phyloP scores from a whole-genome alignment of 148 eudicot species.

The Heliosperma pusillum region DNA sequence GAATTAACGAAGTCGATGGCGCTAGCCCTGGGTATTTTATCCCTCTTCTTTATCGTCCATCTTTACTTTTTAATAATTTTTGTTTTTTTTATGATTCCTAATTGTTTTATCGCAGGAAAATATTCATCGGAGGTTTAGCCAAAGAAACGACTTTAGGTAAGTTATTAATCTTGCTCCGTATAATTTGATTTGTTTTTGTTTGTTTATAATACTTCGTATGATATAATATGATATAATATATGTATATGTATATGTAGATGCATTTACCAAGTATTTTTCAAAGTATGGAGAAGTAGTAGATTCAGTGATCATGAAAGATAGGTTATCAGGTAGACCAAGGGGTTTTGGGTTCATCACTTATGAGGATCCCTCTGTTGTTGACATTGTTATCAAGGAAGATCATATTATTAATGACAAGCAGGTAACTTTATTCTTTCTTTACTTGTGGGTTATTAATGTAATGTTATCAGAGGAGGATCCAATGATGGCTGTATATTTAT shows the following conservation, averaged over 20 bases:
- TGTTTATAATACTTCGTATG: too few species aligned
- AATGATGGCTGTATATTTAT: too few species aligned
- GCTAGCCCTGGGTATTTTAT: slow-evolving; percentile 64
- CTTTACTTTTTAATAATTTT: neutral
- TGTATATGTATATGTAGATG: slow-evolving; percentile 27
- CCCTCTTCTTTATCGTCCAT: neutral
- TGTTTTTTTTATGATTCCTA: neutral
- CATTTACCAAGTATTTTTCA: slow-evolving; percentile 58
- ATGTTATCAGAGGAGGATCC: too few species aligned
- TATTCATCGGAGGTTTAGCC: slow-evolving; percentile 66
- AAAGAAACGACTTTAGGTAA: slow-evolving; percentile 58
- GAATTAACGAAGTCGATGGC: slow-evolving; percentile 45
- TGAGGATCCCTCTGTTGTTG: slow-evolving; percentile 62
- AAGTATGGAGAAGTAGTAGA: slow-evolving; percentile 75
- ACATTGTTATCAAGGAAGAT: slow-evolving; percentile 51
- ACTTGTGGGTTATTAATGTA: too few species aligned
- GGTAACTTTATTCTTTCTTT: too few species aligned
- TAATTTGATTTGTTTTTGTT: too few species aligned
- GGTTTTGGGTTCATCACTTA: slow-evolving; percentile 75
- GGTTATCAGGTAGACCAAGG: slow-evolving; percentile 58
- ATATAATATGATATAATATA: too few species aligned
- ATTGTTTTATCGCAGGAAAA: slow-evolving; percentile 41
- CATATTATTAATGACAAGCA: slow-evolving; percentile 64
- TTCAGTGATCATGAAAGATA: slow-evolving; percentile 73
- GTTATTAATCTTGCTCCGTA: neutral